phyloP scores from a whole-genome alignment of 2,329 filamentous ascomycete genomes.

The Myriosclerotinia scirpicola region DNA sequence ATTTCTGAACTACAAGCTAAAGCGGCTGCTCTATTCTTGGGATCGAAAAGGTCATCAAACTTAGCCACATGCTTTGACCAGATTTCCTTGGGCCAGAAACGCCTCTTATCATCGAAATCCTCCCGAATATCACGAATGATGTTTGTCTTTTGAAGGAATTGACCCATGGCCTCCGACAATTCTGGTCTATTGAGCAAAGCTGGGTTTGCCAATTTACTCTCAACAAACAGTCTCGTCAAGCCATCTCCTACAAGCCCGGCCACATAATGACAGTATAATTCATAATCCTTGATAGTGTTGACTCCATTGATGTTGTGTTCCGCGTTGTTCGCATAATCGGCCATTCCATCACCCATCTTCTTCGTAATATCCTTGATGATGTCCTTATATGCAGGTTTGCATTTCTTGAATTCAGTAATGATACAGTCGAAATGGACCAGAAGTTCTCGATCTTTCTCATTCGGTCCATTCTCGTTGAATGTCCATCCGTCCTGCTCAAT shows the following conservation, averaged over 20 bases:
- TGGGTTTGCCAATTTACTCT: slow-evolving; percentile 81
- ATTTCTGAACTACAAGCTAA: slow-evolving; percentile 89
- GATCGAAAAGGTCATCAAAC: slow-evolving; percentile 88
- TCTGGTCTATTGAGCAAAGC: slow-evolving; percentile 75
- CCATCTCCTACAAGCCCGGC: slow-evolving; percentile 98
- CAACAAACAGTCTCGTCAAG: slow-evolving; percentile 84
- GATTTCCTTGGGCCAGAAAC: slow-evolving; percentile 94
- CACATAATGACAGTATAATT: slow-evolving; percentile 97
- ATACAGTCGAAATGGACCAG: slow-evolving; percentile 90
- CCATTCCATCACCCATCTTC: slow-evolving; percentile 99
- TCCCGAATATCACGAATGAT: slow-evolving; percentile 96
- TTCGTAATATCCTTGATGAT: slow-evolving; percentile 92
- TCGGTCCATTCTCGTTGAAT: slow-evolving; percentile 78
- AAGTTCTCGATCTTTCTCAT: slow-evolving; percentile 92
- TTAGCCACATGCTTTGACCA: slow-evolving; percentile 93
- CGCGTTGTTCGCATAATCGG: slow-evolving; percentile 85
- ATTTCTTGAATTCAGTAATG: slow-evolving; percentile 79
- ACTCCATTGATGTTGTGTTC: slow-evolving; percentile 79
- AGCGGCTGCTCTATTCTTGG: slow-evolving; percentile 73
- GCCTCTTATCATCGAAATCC: slow-evolving; percentile 80
- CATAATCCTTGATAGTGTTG: slow-evolving; percentile 82
- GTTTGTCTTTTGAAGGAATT: slow-evolving; percentile 97
- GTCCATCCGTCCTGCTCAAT: slow-evolving; percentile 88
- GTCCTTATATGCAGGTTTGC: slow-evolving; percentile 78
- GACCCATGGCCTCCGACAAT: slow-evolving; percentile 92